These are phyloP conservation scores for Colletotrichum chlorophyti DNA, from an alignment of 2,329 filamentous ascomycete genomes.

Conservation along the genomic window DNA sequence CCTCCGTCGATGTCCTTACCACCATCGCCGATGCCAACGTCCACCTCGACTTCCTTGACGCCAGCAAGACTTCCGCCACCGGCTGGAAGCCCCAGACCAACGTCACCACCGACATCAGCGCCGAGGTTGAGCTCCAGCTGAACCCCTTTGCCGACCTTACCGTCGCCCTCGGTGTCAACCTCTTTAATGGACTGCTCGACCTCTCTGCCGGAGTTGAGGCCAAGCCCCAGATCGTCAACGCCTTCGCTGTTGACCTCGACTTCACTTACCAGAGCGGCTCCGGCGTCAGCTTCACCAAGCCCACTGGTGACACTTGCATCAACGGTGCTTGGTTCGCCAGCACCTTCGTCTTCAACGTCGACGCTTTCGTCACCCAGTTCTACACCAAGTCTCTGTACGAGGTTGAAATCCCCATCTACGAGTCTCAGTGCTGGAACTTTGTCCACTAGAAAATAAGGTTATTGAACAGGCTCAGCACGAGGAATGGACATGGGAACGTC, in stretches of 20 bases:
- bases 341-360: slow-evolving; percentile 25
- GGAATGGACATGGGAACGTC: too few species aligned
- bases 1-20: slow-evolving; percentile 39
- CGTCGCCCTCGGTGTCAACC: slow-evolving; percentile 44
- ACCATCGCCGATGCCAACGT: slow-evolving; percentile 42
- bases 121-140: slow-evolving; percentile 38
- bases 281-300: slow-evolving; percentile 16
- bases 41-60: slow-evolving; percentile 45
- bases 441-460: background rate
- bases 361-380: slow-evolving; percentile 22
- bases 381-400: slow-evolving; percentile 26
- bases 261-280: slow-evolving; percentile 17
- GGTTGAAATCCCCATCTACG: slow-evolving; percentile 20
- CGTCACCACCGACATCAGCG: slow-evolving; percentile 39
- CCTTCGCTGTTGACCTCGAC: slow-evolving; percentile 42
- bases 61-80: slow-evolving; percentile 35
- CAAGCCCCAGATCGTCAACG: slow-evolving; percentile 43
- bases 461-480: too few species aligned
- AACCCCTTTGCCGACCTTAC: slow-evolving; percentile 43
- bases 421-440: slow-evolving; percentile 30
- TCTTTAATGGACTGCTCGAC: slow-evolving; percentile 44
- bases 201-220: slow-evolving; percentile 45
- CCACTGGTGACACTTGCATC: slow-evolving; percentile 7
- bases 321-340: slow-evolving; percentile 31
- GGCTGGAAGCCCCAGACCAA: slow-evolving; percentile 45